Evolutionary conservation across 306 rosid species (phyloP), one percentile per base, ranked within the genome.

Genomic region (Quercus robur): DNA sequence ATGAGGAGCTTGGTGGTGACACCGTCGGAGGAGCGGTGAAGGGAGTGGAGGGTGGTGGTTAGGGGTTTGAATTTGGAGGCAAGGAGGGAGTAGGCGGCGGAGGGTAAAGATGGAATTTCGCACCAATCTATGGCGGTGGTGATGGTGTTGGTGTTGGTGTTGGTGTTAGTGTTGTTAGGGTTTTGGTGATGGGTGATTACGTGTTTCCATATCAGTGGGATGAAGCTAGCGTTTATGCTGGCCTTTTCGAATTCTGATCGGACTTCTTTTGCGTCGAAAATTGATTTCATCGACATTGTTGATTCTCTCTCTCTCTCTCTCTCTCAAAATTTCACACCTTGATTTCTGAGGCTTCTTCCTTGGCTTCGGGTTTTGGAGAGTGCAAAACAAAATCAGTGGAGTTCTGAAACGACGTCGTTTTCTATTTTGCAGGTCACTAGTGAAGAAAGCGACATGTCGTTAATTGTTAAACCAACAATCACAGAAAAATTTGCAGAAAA

Each of bases 1-100:
- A 95, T 85, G 79, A 95, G 97, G 81, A 95, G 98, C 85, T 95
- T 95, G 64, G 98, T 78, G 72, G 98, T 93, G 80, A 89, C 75
- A 46, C 87, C 85, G 70, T 93, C 97, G 70, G 91, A 69, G 82
- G 97, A 95, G 81, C 91, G 89, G 78, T 90, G 76, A 51, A 88
- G 92, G n/a, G 97, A 90, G 87, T 91, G 86, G 68, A 95, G 81
- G 62, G 96, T 59, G 69, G 96, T 91, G 81, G 98, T 87, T 71
- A 93, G 94, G 85, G 93, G 93, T 72, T 71, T 81, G 81, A 94
- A 87, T 26, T 83, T 90, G 41, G 93, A 90, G 64, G 76, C 85
- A 41, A 93, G 93, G 7, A 94, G 35, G 54, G 84, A 57, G 78
- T 95, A 95, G 0, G 97, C 92, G 19, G 90, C 72, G 19, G 87